Percentiles rank a stretch among this genome's conserved stretches.
These are phyloP conservation scores for Lobosporangium transversale DNA, from an alignment of 192 early-diverging fungal genomes.

Conservation along the genomic window DNA sequence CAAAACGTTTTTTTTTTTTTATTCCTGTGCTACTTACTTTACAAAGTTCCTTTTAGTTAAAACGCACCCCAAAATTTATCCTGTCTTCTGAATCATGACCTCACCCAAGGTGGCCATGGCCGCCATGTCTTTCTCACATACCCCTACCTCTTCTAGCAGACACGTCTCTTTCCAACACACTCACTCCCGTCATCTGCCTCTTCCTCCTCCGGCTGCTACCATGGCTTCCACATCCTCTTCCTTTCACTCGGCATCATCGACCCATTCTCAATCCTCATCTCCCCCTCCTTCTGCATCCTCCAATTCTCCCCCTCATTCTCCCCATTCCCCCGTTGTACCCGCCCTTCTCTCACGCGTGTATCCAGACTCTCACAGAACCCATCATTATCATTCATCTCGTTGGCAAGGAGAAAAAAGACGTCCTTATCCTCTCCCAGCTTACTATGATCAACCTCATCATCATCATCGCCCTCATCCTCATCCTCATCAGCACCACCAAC, in stretches of 20 bases:
- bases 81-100: neutral
- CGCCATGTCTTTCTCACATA: slow-evolving; percentile 18
- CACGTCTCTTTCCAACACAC: slow-evolving; percentile 25
- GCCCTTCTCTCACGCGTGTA: too few species aligned
- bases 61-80: too few species aligned
- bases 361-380: neutral
- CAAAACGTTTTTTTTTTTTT: too few species aligned
- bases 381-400: neutral
- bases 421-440: neutral
- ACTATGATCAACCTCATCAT: neutral
- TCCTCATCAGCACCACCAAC: neutral
- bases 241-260: slow-evolving; percentile 6
- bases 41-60: too few species aligned
- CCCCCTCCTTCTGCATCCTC: neutral
- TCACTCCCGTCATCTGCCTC: neutral
- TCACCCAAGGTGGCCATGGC: slow-evolving; percentile 2
- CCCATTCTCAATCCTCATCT: too few species aligned
- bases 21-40: too few species aligned
- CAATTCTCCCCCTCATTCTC: neutral
- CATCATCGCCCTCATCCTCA: neutral
- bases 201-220: neutral
- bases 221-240: neutral
- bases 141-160: slow-evolving; percentile 5
- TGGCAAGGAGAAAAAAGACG: neutral
- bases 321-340: neutral